Evolutionary conservation across 306 rosid genomes (phyloP).

Genomic region (Delonix regia): DNA sequence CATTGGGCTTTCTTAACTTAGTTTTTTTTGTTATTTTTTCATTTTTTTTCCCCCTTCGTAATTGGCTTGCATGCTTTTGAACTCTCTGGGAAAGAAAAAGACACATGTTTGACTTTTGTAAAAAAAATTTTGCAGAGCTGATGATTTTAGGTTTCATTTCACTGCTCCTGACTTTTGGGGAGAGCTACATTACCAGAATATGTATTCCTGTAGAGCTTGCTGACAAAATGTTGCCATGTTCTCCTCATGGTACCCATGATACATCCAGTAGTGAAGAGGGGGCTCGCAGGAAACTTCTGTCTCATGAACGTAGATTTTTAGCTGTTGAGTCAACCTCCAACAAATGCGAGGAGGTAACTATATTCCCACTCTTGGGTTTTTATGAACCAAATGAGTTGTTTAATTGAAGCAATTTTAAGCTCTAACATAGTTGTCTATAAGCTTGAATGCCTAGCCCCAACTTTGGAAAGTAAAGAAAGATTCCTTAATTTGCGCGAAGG

Average conservation of each 20-base stretch:
- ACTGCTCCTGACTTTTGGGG: constrained; percentile 81
- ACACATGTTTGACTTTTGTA: constrained; percentile 5
- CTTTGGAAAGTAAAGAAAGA: not conserved
- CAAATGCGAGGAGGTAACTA: constrained; percentile 65
- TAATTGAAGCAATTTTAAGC: not conserved
- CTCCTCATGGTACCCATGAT: not conserved
- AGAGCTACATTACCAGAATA: constrained; percentile 70
- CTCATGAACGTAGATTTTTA: constrained; percentile 65
- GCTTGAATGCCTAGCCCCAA: not conserved
- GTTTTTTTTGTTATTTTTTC: no score
- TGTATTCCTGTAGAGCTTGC: constrained; percentile 66
- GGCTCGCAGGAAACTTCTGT: constrained; percentile 63
- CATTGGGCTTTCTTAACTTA: not conserved
- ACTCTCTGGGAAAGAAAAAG: not conserved
- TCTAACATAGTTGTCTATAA: no score
- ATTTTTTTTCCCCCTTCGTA: not conserved
- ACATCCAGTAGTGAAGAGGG: constrained; percentile 35
- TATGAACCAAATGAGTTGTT: not conserved
- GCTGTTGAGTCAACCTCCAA: constrained; percentile 42
- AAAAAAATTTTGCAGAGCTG: constrained; percentile 64
- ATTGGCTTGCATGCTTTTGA: not conserved
- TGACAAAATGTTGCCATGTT: constrained; percentile 80
- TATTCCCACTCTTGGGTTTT: not conserved
- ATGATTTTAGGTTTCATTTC: constrained; percentile 97
- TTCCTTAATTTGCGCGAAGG: not conserved